These are phyloP conservation scores for Isabelozyma gotoi DNA, from an alignment of 805 yeast species.

Conservation along the genomic window DNA sequence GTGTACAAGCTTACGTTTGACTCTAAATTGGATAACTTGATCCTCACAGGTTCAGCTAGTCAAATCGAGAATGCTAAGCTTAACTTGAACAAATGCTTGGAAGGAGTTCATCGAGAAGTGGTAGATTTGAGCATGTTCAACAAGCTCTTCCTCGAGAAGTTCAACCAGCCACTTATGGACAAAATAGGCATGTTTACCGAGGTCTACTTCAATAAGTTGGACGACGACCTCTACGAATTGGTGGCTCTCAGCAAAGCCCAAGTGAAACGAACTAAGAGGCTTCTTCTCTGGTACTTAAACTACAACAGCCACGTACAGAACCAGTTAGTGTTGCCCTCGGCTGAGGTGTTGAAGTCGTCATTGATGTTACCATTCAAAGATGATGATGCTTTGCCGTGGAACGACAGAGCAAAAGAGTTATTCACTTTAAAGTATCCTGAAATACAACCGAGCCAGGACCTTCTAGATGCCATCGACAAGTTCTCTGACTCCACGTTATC, in stretches of 20 bases:
- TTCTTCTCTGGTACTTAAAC: slow-evolving; percentile 39
- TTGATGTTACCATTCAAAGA: slow-evolving; percentile 26
- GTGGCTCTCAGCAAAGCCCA: slow-evolving; percentile 26
- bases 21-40: slow-evolving; percentile 20
- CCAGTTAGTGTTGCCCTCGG: slow-evolving; percentile 15
- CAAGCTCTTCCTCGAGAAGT: slow-evolving; percentile 25
- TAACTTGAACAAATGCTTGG: slow-evolving; percentile 31
- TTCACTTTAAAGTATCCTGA: slow-evolving; percentile 11
- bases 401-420: slow-evolving; percentile 17
- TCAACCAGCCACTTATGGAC: slow-evolving; percentile 21
- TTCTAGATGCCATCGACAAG: background rate
- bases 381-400: slow-evolving; percentile 34
- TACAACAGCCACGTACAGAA: slow-evolving; percentile 25
- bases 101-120: slow-evolving; percentile 21
- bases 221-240: slow-evolving; percentile 27
- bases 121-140: slow-evolving; percentile 31
- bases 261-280: slow-evolving; percentile 34
- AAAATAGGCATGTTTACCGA: slow-evolving; percentile 31
- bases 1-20: slow-evolving; percentile 41
- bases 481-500: background rate
- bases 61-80: slow-evolving; percentile 47
- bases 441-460: background rate
- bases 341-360: slow-evolving; percentile 2
- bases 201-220: slow-evolving; percentile 30
- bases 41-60: slow-evolving; percentile 38